A percentile compares a stretch with the other conserved stretches of the same genome.
phyloP scores from a whole-genome alignment of 345 rosid species.

The Cardiospermum halicacabum region DNA sequence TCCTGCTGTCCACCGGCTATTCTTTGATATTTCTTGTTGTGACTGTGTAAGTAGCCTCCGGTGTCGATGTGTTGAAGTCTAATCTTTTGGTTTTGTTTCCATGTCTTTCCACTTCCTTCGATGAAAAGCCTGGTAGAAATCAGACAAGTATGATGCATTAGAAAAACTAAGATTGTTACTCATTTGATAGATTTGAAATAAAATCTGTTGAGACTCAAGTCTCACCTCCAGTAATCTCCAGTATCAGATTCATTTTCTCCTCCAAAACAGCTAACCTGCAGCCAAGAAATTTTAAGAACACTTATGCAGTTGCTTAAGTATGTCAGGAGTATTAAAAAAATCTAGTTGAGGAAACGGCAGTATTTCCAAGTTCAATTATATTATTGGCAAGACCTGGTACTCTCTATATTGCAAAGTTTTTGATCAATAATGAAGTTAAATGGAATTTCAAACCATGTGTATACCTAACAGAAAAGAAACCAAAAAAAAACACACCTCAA shows the following conservation, averaged over 20 bases:
- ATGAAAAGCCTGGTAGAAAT: slow-evolving; percentile 54
- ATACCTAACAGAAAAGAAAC: neutral
- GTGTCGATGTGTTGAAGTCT: slow-evolving; percentile 97
- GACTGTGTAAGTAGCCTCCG: slow-evolving; percentile 89
- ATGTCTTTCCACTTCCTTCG: slow-evolving; percentile 89
- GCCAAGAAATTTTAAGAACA: neutral
- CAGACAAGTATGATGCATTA: slow-evolving; percentile 10
- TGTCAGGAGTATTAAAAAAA: neutral
- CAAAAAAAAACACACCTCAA: slow-evolving; percentile 47
- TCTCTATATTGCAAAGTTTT: neutral
- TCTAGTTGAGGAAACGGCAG: neutral
- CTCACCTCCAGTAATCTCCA: slow-evolving; percentile 95
- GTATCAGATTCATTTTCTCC: slow-evolving; percentile 90
- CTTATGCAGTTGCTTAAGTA: neutral
- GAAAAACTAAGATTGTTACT: neutral
- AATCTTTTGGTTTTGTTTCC: slow-evolving; percentile 92
- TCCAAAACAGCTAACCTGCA: slow-evolving; percentile 96
- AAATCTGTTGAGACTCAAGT: slow-evolving; percentile 5
- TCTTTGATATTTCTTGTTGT: slow-evolving; percentile 92
- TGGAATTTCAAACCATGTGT: neutral
- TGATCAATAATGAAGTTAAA: neutral
- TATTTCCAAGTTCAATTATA: neutral
- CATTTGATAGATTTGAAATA: neutral
- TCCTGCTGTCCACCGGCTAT: slow-evolving; percentile 99
- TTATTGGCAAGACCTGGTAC: neutral